Evolutionary conservation across 805 yeast genomes (phyloP).

Genomic region (Candida multigemmis): DNA sequence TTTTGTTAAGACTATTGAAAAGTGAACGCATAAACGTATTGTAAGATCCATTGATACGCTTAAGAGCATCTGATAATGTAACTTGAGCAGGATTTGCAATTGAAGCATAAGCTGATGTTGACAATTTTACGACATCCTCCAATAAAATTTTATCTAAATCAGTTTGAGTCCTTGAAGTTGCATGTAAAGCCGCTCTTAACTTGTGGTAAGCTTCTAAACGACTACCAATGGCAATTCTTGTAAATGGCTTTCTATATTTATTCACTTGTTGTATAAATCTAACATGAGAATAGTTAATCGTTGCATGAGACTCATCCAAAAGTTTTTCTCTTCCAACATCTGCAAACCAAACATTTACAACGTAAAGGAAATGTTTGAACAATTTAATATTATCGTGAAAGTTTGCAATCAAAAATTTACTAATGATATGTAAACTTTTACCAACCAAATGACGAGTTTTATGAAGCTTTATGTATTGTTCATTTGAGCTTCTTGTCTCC

Average conservation of each 20-base stretch:
- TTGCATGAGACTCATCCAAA: constrained; percentile 47
- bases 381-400: constrained; percentile 58
- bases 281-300: constrained; percentile 46
- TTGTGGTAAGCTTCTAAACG: constrained; percentile 67
- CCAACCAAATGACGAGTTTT: constrained; percentile 53
- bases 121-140: constrained; percentile 52
- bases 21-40: constrained; percentile 42
- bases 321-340: constrained; percentile 72
- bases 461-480: constrained; percentile 41
- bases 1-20: constrained; percentile 39
- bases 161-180: constrained; percentile 66
- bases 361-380: constrained; percentile 52
- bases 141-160: constrained; percentile 54
- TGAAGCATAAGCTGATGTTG: constrained; percentile 63
- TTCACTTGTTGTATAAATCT: constrained; percentile 55
- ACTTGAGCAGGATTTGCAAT: constrained; percentile 65
- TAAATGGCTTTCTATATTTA: constrained; percentile 57
- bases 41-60: constrained; percentile 60
- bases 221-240: constrained; percentile 71
- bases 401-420: constrained; percentile 34
- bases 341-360: constrained; percentile 66
- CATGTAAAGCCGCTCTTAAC: constrained; percentile 61
- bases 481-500: constrained; percentile 29
- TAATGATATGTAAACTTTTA: constrained; percentile 50
- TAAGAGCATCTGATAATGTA: constrained; percentile 59